Evolutionary conservation across 2,329 filamentous ascomycete genomes (phyloP), one percentile per base, ranked within the genome.

Genomic region (Paracamarosporium sp.): DNA sequence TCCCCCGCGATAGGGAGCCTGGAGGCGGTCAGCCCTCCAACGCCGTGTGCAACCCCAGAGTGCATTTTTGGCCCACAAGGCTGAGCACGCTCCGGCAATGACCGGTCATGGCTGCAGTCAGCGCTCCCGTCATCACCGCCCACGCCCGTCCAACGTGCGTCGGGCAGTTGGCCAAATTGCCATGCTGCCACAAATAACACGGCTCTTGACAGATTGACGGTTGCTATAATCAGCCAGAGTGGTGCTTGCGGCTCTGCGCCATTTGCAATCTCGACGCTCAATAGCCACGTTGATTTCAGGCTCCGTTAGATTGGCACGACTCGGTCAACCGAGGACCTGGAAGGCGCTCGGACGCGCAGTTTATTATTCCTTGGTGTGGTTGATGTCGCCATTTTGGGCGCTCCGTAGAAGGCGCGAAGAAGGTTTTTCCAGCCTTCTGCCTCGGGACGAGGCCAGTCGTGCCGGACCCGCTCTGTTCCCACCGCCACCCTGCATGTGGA

Each of bases 81-180:
- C 70, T 74, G 72, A 72, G 66, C 63, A 67, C 60, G 64, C 35
- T 35, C 63, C 54, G 57, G 62, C 61, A 65, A 65, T 64, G 53
- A 58, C 60, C 62, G 60, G 57, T 54, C 61, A 55, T 60, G 50
- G 28, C 55, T 69, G 67, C 69, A 65, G 70, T 73, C 67, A 74
- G 70, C 70, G 69, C 62, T 68, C 60, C 61, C 63, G 64, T 51
- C 56, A 40, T 56, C 59, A 41, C 60, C 56, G 11, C 48, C 53
- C 56, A 47, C 46, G 50, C 38, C 41, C 28, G 28, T 25, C 35
- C 41, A 48, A 24, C 40, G 25, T 35, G 48, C 53, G 24, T 55
- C 52, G 58, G 54, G 57, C 52, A 62, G 33, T 59, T 55, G 48
- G 46, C 52, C 36, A 30, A 25, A 47, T 53, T 43, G 43, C 52